Base-by-base conservation (phyloP, 2,329 filamentous ascomycete species). In the Aspergillus awamori region DNA sequence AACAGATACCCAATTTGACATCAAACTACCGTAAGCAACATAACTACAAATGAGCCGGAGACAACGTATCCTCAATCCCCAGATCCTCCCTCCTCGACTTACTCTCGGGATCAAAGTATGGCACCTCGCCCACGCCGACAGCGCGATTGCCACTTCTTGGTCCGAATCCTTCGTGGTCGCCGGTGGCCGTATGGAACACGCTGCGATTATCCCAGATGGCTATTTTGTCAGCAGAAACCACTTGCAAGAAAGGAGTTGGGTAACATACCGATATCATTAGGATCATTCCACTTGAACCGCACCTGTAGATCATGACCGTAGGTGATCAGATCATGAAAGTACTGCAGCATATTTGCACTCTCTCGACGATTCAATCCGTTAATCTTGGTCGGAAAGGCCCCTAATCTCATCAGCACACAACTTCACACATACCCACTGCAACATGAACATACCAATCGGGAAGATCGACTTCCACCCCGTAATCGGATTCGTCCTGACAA, bases 101-200 rank as follows among this genome's bases (percentile, higher is more conserved):
- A 22, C 63, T 66, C 8, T 28, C 22, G 0, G 63, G 64, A 33
- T 66, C 63, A n/a, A 62, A 65, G 30, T 65, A 66, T 0, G 64
- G 64, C 2, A 61, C 83, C 97, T 98, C 77, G 97, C 95, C 82
- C 97, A 98, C 70, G 93, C 95, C 77, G 97, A 98, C 5, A 92
- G 97, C 57, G 94, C 95, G 80, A 98, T 95, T 60, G 94, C 95
- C 20, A 98, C 81, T 93, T 89, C 80, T 89, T 90, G 66, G 87
- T 85, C 81, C 80, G 11, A 63, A 53, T 0, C 59, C 63, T 13
- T 77, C 69, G 71, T 80, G 69, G 76, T 82, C 67, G 70, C 75
- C 54, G 73, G 78, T 65, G 74, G 81, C 75, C 78, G 77, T 65
- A 60, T 71, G 56, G 58, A 62, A 65, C 11, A 63, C 61, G n/a